Evolutionary conservation across 345 rosid species (phyloP).

Genomic region (Raphanus sativus): DNA sequence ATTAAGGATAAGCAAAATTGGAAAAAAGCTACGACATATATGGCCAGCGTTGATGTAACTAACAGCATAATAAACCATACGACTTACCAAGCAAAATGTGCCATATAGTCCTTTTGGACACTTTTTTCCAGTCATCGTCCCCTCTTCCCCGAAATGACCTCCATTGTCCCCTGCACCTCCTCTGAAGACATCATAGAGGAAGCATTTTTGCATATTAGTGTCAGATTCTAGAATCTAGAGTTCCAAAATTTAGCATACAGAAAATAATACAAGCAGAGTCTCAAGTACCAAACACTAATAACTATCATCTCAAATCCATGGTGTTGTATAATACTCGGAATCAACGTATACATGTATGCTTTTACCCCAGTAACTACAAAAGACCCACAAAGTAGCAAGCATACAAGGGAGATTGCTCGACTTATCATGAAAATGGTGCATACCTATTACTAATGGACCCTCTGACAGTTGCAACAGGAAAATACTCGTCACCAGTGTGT

Average conservation of each 20-base stretch:
- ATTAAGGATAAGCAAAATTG: conserved; percentile 7
- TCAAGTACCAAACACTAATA: conserved; percentile 3
- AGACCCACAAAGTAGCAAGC: conserved; percentile 16
- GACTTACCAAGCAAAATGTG: conserved; percentile 79
- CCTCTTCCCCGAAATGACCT: conserved; percentile 76
- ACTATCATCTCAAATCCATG: background rate
- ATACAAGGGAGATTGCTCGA: background rate
- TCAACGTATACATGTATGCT: background rate
- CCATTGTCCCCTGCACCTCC: conserved; percentile 88
- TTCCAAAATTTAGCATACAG: background rate
- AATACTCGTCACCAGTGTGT: conserved; percentile 69
- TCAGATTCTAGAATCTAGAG: background rate
- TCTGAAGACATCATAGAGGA: conserved; percentile 53
- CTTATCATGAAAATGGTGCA: conserved; percentile 21
- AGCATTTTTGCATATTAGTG: conserved; percentile 20
- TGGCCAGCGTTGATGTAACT: conserved; percentile 1
- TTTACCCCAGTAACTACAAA: background rate
- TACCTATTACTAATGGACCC: conserved; percentile 81
- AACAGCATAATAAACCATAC: conserved; percentile 1
- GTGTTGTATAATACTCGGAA: background rate
- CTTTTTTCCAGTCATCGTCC: conserved; percentile 84
- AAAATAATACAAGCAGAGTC: background rate
- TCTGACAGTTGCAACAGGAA: conserved; percentile 66
- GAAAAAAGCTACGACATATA: conserved; percentile 9
- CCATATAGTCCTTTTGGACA: conserved; percentile 96